These are phyloP conservation scores for Mycena albidolilacea DNA, from an alignment of 768 basidiomycete genomes.

Conservation along the genomic window DNA sequence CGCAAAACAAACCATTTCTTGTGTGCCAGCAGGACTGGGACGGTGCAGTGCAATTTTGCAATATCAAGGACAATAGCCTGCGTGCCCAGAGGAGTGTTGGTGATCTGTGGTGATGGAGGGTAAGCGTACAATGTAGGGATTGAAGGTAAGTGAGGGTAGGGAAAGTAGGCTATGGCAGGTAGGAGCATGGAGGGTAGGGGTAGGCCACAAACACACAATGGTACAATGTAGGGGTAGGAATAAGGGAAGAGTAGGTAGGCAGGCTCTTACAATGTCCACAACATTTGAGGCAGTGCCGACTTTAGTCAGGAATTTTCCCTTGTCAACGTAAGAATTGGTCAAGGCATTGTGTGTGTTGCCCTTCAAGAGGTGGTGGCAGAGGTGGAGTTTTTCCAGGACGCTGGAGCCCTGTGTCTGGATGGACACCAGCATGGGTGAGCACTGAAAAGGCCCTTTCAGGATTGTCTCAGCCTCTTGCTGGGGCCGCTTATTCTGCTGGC, in stretches of 20 bases:
- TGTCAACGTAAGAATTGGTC: constrained; percentile 29
- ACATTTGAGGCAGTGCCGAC: constrained; percentile 34
- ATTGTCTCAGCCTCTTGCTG: constrained; percentile 39
- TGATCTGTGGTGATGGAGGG: background rate
- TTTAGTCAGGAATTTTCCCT: constrained; percentile 36
- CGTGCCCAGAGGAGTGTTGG: background rate
- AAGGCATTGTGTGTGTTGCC: constrained; percentile 9
- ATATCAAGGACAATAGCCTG: background rate
- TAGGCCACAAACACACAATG: background rate
- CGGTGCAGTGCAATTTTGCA: background rate
- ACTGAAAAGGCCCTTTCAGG: constrained; percentile 48
- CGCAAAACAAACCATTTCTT: background rate
- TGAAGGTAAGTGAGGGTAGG: no score
- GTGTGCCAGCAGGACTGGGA: background rate
- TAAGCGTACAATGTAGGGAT: no score
- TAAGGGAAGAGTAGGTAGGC: background rate
- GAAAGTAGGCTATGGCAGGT: no score
- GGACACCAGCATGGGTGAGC: constrained; percentile 45
- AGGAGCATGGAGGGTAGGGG: no score
- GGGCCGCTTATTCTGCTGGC: constrained; percentile 43
- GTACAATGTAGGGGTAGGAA: no score
- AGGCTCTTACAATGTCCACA: constrained; percentile 35
- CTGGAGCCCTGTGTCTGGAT: constrained; percentile 27
- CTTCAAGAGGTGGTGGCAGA: constrained; percentile 30
- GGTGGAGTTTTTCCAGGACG: constrained; percentile 38